Conservation (phyloP, 1,284 basidiomycete genomes). For the Cutaneotrichosporon spelunceum region DNA sequence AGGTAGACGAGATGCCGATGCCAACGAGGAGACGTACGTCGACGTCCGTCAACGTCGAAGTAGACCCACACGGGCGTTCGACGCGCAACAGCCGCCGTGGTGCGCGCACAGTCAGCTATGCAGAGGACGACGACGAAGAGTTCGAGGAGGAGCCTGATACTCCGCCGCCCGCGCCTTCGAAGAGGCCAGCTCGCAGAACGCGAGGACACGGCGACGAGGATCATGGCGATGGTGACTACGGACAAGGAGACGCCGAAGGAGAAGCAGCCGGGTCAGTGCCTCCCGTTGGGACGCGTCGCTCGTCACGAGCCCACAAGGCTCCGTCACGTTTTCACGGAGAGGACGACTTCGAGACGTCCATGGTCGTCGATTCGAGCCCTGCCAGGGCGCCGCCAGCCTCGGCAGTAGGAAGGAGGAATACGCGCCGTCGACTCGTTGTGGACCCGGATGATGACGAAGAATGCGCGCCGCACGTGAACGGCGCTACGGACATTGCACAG, state of each 20-base stretch:
- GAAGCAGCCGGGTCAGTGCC: slow-evolving; percentile 16
- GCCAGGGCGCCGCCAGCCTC: background rate
- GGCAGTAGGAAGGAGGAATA: slow-evolving; percentile 20
- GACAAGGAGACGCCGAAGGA: slow-evolving; percentile 17
- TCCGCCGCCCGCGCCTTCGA: background rate
- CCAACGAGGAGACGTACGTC: slow-evolving; percentile 3
- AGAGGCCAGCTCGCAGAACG: slow-evolving; percentile 10
- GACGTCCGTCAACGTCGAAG: slow-evolving; percentile 1
- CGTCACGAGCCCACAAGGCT: slow-evolving; percentile 51
- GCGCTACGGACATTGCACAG: background rate
- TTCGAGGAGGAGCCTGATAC: slow-evolving; percentile 12
- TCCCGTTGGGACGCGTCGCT: slow-evolving; percentile 38
- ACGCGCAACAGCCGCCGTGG: slow-evolving; percentile 7
- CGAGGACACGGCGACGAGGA: slow-evolving; percentile 17
- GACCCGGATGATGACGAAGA: slow-evolving; percentile 44
- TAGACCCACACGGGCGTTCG: background rate
- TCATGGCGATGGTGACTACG: slow-evolving; percentile 25
- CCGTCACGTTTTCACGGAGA: slow-evolving; percentile 44
- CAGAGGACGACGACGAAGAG: slow-evolving; percentile 29
- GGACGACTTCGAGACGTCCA: slow-evolving; percentile 37
- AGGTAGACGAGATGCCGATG: slow-evolving; percentile 7
- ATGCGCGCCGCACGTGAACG: slow-evolving; percentile 19
- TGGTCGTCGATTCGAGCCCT: slow-evolving; percentile 22
- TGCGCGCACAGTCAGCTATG: slow-evolving; percentile 16
- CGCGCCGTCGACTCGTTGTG: slow-evolving; percentile 25